These are phyloP conservation scores for Desmodesmus armatus DNA, from an alignment of 139 green algal species.

Conservation along the genomic window DNA sequence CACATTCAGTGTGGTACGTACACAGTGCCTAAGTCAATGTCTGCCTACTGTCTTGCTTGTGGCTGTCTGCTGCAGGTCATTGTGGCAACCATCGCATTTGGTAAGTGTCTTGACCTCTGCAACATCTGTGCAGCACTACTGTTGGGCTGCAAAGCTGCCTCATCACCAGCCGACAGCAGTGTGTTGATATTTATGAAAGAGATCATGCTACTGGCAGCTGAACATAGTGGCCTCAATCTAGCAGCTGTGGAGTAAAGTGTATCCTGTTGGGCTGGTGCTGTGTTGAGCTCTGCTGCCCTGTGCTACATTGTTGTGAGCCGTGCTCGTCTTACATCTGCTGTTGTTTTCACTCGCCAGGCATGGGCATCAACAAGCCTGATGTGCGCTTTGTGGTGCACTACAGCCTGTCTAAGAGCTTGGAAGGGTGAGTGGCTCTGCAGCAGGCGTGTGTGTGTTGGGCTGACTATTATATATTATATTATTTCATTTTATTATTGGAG, in stretches of 20 bases:
- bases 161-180: no score
- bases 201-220: neutral
- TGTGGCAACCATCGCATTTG: slow-evolving; percentile 92
- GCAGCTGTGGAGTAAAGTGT: no score
- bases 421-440: slow-evolving; percentile 93
- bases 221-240: slow-evolving; percentile 3
- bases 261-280: no score
- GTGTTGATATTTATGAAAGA: no score
- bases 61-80: slow-evolving; percentile 71
- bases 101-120: slow-evolving; percentile 56
- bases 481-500: no score
- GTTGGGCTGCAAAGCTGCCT: no score
- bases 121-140: neutral
- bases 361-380: slow-evolving; percentile 82
- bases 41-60: neutral
- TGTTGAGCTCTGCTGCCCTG: neutral
- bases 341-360: no score
- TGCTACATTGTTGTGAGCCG: neutral
- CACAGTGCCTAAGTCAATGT: no score
- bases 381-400: slow-evolving; percentile 95
- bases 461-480: no score
- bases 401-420: slow-evolving; percentile 90
- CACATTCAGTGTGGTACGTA: no score
- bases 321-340: neutral
- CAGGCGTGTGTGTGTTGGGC: no score